phyloP scores from a whole-genome alignment of 192 early-diverging fungal genomes.

The Backusella morwellensis region DNA sequence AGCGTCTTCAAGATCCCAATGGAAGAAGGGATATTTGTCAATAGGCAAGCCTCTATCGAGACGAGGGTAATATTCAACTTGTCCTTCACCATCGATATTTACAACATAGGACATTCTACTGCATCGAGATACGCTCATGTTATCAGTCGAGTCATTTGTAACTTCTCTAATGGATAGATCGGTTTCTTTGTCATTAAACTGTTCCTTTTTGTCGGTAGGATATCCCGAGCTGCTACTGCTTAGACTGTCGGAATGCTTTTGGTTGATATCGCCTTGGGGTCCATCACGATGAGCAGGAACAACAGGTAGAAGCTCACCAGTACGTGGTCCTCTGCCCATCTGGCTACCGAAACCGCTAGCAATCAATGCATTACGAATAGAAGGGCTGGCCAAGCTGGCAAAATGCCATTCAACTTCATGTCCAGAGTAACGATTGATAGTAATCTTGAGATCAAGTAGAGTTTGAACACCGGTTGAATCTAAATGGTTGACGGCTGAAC shows the following conservation, averaged over 20 bases:
- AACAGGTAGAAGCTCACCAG: conserved; percentile 20
- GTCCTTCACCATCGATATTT: neutral
- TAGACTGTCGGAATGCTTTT: neutral
- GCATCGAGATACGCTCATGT: neutral
- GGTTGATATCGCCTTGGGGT: neutral
- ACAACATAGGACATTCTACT: conserved; percentile 15
- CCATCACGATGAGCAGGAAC: conserved; percentile 19
- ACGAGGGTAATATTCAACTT: neutral
- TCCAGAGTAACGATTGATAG: conserved; percentile 16
- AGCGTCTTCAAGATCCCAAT: conserved; percentile 28
- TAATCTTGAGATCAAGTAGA: neutral
- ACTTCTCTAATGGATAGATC: neutral
- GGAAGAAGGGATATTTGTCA: conserved; percentile 26
- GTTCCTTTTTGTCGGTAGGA: neutral
- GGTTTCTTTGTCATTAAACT: neutral
- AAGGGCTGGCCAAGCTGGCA: neutral
- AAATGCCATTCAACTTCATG: conserved; percentile 30
- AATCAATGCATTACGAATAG: conserved; percentile 16
- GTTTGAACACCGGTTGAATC: conserved; percentile 24
- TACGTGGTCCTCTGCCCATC: conserved; percentile 13
- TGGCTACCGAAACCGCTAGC: conserved; percentile 22
- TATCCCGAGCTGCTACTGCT: neutral
- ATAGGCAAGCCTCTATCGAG: conserved; percentile 3
- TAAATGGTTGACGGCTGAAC: conserved; percentile 12
- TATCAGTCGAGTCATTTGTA: neutral